Percentiles rank a stretch among this genome's conserved stretches.
phyloP scores from a whole-genome alignment of 331 rosid genomes.

The Ulmus americana region DNA sequence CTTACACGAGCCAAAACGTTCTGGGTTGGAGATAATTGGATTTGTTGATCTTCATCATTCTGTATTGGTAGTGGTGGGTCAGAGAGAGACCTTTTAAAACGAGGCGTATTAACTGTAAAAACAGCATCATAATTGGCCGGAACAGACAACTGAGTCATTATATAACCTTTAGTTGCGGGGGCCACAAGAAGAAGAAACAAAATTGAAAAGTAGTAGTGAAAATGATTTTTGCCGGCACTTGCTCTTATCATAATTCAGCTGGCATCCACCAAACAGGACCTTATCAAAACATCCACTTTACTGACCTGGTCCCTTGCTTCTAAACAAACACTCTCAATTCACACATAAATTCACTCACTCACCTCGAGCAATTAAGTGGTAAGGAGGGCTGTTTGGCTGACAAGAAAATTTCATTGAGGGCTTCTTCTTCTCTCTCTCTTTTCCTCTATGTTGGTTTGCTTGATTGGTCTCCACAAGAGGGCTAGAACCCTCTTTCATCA shows the following conservation, averaged over 20 bases:
- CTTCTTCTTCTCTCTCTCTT: not conserved
- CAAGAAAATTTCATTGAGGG: not conserved
- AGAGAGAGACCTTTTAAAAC: not conserved
- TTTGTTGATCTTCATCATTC: not conserved
- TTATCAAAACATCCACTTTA: slow-evolving; percentile 16
- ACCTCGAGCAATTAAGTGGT: not conserved
- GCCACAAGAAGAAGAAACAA: slow-evolving; percentile 18
- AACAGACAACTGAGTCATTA: slow-evolving; percentile 4
- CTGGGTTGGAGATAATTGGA: too few species aligned
- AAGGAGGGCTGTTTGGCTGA: not conserved
- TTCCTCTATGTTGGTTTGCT: slow-evolving; percentile 19
- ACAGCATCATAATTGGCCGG: not conserved
- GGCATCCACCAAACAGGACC: slow-evolving; percentile 32
- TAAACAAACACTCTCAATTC: not conserved
- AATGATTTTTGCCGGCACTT: slow-evolving; percentile 22
- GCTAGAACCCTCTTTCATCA: slow-evolving; percentile 8
- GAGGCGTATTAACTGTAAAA: not conserved
- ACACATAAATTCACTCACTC: not conserved
- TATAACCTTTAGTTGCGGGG: slow-evolving; percentile 18
- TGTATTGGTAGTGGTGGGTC: not conserved
- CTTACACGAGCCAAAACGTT: too few species aligned
- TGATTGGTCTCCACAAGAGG: slow-evolving; percentile 30
- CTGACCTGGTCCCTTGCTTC: slow-evolving; percentile 12
- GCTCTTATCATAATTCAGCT: slow-evolving; percentile 19
- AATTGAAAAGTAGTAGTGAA: slow-evolving; percentile 7